phyloP scores from a whole-genome alignment of 495 filamentous ascomycete genomes.

The Cercophora scortea region DNA sequence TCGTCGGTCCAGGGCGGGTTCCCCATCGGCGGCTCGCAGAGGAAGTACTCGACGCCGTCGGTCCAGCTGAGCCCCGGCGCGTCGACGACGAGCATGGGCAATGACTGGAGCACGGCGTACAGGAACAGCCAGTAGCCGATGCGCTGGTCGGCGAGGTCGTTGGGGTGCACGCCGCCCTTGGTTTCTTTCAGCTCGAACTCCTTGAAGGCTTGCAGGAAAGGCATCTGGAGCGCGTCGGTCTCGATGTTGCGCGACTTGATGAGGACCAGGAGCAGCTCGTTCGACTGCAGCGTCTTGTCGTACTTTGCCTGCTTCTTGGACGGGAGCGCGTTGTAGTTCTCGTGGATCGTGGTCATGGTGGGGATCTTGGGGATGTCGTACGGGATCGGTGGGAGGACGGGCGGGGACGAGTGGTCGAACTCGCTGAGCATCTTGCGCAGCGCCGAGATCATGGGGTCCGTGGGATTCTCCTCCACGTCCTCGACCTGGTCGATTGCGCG shows the following conservation, averaged over 20 bases:
- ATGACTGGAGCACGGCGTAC: slow-evolving; percentile 81
- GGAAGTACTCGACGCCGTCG: slow-evolving; percentile 88
- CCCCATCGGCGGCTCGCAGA: slow-evolving; percentile 82
- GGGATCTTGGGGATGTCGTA: slow-evolving; percentile 83
- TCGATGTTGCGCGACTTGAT: slow-evolving; percentile 73
- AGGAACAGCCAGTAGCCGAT: slow-evolving; percentile 92
- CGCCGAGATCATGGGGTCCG: slow-evolving; percentile 36
- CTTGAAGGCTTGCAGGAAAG: slow-evolving; percentile 72
- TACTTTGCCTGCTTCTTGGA: slow-evolving; percentile 64
- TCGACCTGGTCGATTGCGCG: slow-evolving; percentile 47
- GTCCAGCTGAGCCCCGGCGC: slow-evolving; percentile 68
- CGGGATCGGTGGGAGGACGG: slow-evolving; percentile 83
- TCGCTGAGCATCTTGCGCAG: slow-evolving; percentile 73
- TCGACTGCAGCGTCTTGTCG: slow-evolving; percentile 58
- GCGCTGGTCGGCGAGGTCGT: slow-evolving; percentile 69
- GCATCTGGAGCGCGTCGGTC: slow-evolving; percentile 41
- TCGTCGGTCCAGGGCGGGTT: slow-evolving; percentile 81
- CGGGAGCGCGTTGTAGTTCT: slow-evolving; percentile 53
- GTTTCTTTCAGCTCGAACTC: slow-evolving; percentile 74
- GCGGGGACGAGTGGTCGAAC: slow-evolving; percentile 80
- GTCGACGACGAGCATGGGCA: slow-evolving; percentile 86
- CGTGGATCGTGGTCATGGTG: slow-evolving; percentile 51
- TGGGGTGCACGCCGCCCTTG: slow-evolving; percentile 57
- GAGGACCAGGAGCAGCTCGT: slow-evolving; percentile 68
- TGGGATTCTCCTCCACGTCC: slow-evolving; percentile 22